phyloP scores from a whole-genome alignment of 2,329 filamentous ascomycete genomes.

The Tolypocladium sp. region DNA sequence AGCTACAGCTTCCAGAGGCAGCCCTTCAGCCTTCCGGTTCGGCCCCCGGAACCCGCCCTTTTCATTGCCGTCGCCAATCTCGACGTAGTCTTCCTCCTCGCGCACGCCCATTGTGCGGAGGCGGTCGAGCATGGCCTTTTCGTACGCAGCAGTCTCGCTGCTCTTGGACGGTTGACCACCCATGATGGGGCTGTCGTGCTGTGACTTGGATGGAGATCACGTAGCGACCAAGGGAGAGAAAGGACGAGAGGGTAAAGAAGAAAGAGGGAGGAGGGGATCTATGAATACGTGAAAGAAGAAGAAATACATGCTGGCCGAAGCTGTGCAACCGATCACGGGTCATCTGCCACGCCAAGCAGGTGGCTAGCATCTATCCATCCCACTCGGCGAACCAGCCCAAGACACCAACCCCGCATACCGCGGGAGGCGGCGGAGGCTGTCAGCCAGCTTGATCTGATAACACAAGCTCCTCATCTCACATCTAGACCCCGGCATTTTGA shows the following conservation, averaged over 20 bases:
- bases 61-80: constrained; percentile 28
- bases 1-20: constrained; percentile 42
- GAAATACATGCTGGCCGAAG: neutral
- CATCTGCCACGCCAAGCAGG: neutral
- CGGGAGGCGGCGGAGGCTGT: neutral
- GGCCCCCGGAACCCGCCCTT: constrained; percentile 9
- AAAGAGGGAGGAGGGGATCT: neutral
- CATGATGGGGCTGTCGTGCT: constrained; percentile 21
- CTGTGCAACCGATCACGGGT: neutral
- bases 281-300: neutral
- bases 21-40: constrained; percentile 26
- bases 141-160: constrained; percentile 18
- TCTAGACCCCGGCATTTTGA: neutral
- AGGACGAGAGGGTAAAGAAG: neutral
- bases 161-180: constrained; percentile 34
- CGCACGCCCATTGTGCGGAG: constrained; percentile 36
- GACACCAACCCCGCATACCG: neutral
- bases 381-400: neutral
- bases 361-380: neutral
- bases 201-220: neutral
- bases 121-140: constrained; percentile 35
- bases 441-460: neutral
- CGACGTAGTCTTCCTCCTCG: constrained; percentile 43
- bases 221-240: neutral
- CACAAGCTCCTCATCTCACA: neutral